Conservation (phyloP, 208 protist species). For the Acanthamoeba castellanii region DNA sequence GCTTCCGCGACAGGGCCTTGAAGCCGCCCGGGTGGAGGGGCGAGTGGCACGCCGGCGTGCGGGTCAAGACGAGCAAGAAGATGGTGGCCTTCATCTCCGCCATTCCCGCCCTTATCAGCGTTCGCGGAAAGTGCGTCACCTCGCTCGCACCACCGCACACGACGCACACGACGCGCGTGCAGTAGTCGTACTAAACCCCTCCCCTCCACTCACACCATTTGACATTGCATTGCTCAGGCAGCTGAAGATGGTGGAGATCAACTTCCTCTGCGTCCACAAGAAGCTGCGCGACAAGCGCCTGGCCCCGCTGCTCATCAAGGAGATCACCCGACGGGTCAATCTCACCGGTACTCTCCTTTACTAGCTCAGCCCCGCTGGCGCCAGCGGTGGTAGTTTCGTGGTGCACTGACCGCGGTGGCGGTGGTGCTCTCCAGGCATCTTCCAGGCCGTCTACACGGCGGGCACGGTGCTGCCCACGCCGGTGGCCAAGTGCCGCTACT, state of each 20-base stretch:
- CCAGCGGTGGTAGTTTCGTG: background rate
- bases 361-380: background rate
- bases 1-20: constrained; percentile 91
- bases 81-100: constrained; percentile 98
- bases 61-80: constrained; percentile 90
- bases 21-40: constrained; percentile 95
- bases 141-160: background rate
- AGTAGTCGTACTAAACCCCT: too few species aligned
- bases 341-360: constrained; percentile 79
- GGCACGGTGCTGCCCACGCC: constrained; percentile 97
- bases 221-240: background rate
- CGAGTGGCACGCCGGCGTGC: constrained; percentile 98
- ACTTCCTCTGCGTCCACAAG: constrained; percentile 99
- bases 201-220: background rate
- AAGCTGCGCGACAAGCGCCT: constrained; percentile 96
- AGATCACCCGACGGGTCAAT: constrained; percentile 99
- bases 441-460: constrained; percentile 98
- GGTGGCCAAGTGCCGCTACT: constrained; percentile 96
- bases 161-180: background rate
- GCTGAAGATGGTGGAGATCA: constrained; percentile 97
- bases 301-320: constrained; percentile 98
- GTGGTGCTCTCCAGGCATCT: constrained; percentile 86
- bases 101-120: constrained; percentile 92
- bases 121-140: constrained; percentile 79
- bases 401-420: background rate